A percentile compares a stretch with the other conserved stretches of the same genome.
Evolutionary conservation across 768 basidiomycete species (phyloP).

Genomic region (Austroboletus eburneus): DNA sequence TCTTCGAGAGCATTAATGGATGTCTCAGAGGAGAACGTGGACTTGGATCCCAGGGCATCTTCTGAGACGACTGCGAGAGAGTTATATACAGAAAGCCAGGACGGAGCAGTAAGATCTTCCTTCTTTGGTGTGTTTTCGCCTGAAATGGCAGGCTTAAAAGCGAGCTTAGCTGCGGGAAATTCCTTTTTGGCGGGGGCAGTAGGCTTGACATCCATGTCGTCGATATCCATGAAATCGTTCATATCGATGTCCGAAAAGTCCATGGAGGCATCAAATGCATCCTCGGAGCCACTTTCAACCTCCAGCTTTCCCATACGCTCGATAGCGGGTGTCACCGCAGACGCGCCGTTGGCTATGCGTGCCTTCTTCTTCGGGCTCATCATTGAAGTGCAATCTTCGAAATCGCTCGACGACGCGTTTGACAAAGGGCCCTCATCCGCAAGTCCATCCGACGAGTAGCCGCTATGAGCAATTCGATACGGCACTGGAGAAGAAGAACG

Average conservation of each 20-base stretch:
- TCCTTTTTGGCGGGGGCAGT: conserved; percentile 31
- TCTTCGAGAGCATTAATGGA: conserved; percentile 64
- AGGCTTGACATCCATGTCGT: conserved; percentile 49
- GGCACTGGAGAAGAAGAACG: conserved; percentile 39
- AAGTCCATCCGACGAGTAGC: conserved; percentile 35
- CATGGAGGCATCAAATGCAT: conserved; percentile 46
- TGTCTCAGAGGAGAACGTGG: conserved; percentile 35
- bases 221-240: conserved; percentile 53
- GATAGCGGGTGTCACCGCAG: conserved; percentile 49
- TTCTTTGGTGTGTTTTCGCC: conserved; percentile 33
- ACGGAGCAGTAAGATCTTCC: conserved; percentile 45
- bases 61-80: conserved; percentile 58
- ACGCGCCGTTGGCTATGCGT: conserved; percentile 39
- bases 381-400: conserved; percentile 46
- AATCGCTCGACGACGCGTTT: conserved; percentile 39
- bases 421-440: conserved; percentile 22
- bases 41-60: conserved; percentile 51
- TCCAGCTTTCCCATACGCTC: conserved; percentile 57
- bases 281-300: conserved; percentile 49
- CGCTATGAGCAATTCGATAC: conserved; percentile 32
- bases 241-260: conserved; percentile 56
- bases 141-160: conserved; percentile 13
- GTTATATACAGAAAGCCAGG: conserved; percentile 76
- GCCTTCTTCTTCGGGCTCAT: conserved; percentile 71
- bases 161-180: neutral